A percentile compares a stretch with the other conserved stretches of the same genome.
These are phyloP conservation scores for Colletotrichum australisinense DNA, from an alignment of 2,329 filamentous ascomycete species.

Conservation along the genomic window DNA sequence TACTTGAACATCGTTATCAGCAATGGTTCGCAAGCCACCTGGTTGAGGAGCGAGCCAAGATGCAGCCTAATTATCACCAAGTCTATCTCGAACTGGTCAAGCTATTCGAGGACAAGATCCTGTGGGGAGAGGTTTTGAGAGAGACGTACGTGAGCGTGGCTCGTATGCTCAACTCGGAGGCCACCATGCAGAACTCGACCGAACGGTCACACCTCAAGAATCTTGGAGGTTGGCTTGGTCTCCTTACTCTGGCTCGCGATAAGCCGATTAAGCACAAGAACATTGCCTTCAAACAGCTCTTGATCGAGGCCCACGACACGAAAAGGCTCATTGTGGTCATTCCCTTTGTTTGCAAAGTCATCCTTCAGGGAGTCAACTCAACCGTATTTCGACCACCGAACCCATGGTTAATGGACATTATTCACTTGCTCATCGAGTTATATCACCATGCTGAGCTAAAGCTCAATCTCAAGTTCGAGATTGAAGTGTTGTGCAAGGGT, in stretches of 20 bases:
- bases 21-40: slow-evolving; percentile 98
- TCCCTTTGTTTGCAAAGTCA: slow-evolving; percentile 96
- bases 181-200: slow-evolving; percentile 83
- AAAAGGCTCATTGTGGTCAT: slow-evolving; percentile 93
- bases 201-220: slow-evolving; percentile 94
- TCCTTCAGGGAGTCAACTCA: slow-evolving; percentile 85
- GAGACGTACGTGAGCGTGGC: slow-evolving; percentile 92
- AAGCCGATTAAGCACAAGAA: slow-evolving; percentile 97
- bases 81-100: slow-evolving; percentile 92
- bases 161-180: slow-evolving; percentile 89
- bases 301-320: slow-evolving; percentile 93
- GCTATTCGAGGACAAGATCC: slow-evolving; percentile 79
- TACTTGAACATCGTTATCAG: slow-evolving; percentile 83
- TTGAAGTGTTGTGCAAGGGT: slow-evolving; percentile 95
- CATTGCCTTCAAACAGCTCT: slow-evolving; percentile 94
- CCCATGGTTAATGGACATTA: slow-evolving; percentile 97
- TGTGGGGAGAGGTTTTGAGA: slow-evolving; percentile 91
- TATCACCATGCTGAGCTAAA: slow-evolving; percentile 95
- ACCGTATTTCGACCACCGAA: slow-evolving; percentile 94
- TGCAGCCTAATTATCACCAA: slow-evolving; percentile 96
- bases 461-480: slow-evolving; percentile 97
- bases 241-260: slow-evolving; percentile 90
- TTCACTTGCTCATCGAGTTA: slow-evolving; percentile 89
- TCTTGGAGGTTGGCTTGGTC: slow-evolving; percentile 91
- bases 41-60: slow-evolving; percentile 94